Evolutionary conservation across 768 basidiomycete species (phyloP), one percentile per base, ranked within the genome.

Genomic region (Kwoniella sp.): DNA sequence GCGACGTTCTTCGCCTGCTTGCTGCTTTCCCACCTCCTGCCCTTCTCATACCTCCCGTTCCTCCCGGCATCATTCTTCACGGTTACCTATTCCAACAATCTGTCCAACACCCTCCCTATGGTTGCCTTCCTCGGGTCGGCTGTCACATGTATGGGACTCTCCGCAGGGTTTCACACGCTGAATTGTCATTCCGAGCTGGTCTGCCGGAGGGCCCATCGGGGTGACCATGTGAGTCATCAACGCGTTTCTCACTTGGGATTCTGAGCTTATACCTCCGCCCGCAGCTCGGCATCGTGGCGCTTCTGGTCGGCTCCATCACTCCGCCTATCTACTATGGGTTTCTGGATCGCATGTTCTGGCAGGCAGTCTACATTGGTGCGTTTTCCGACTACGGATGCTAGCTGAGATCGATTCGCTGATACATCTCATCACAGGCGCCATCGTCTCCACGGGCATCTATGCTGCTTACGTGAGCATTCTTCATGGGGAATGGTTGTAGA

Each of bases 251-350:
- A 19, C 19, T 9, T 9, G 23, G 15, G 34, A 36, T 15, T 15
- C 34, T 36, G 34, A 36, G 15, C 14, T 36, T 38, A 14, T 3
- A 41, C 15, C 19, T 19, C 14, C n/a, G n/a, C n/a, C 33, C 87
- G 73, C 86, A 91, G 71, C 76, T 86, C 25, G 90, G 90, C 10
- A 93, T 93, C 58, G 80, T 84, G 57, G 75, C 83, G 27, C 79
- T 88, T 49, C 87, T 78, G 34, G 83, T 86, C 37, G 89, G 89
- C 22, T 89, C 87, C 28, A 85, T 84, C 71, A 82, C 82, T 59
- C 86, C 89, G 5, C 81, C 79, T 57, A 76, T 91, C 33, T 86
- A 85, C 67, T 89, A 88, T 68, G 84, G 86, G 49, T 74, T 85
- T 64, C 39, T 57, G 36, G 47, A 42, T 25, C 34, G 62, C 26